Conservation (phyloP, 208 protist genomes). For the Leishmania amazonensis region DNA sequence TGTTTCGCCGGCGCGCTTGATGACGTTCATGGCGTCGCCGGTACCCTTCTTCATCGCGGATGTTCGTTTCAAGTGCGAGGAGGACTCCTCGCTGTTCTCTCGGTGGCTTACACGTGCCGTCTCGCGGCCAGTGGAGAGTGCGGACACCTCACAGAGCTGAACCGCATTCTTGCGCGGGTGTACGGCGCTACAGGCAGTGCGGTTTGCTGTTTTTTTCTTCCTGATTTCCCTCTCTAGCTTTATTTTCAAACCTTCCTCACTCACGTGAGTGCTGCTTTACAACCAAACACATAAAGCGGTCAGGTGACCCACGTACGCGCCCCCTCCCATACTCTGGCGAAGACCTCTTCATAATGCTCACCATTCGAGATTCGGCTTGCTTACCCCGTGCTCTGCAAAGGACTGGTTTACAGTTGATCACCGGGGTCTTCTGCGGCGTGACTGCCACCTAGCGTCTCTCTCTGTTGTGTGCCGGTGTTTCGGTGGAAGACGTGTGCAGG, state of each 20-base stretch:
- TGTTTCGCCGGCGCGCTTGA: not conserved
- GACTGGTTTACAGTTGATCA: not conserved
- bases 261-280: not conserved
- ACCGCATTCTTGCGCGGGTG: not conserved
- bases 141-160: not conserved
- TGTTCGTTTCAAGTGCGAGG: conserved; percentile 19
- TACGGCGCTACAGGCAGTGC: not conserved
- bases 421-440: not conserved
- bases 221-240: not conserved
- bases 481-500: not conserved
- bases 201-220: not conserved
- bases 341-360: not conserved
- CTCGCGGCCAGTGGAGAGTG: not conserved
- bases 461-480: not conserved
- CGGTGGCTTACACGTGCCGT: conserved; percentile 1
- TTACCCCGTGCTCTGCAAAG: not conserved
- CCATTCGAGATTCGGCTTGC: not conserved
- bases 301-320: not conserved
- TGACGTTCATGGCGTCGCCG: conserved; percentile 36
- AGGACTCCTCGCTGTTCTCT: not conserved
- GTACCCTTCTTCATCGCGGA: conserved; percentile 49
- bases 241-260: not conserved
- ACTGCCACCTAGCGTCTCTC: not conserved
- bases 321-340: not conserved
- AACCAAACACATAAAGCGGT: not conserved